Evolutionary conservation across 129 eudicot species (phyloP).

Genomic region (Oenanthe sinensis): DNA sequence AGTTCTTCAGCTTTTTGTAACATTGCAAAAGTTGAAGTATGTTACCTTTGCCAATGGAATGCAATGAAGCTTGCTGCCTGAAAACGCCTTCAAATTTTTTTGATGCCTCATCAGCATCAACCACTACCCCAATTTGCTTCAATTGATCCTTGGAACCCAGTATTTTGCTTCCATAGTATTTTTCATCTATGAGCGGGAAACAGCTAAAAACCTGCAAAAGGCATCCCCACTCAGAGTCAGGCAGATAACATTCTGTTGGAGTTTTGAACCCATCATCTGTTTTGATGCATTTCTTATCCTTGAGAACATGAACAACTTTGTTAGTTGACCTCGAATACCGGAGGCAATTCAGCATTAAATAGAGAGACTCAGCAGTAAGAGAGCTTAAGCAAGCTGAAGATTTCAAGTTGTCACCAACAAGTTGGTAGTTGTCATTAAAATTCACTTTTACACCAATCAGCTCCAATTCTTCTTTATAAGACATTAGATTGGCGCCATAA

Average conservation of each 20-base stretch:
- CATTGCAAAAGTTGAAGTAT: conserved; percentile 22
- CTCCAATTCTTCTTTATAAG: conserved; percentile 28
- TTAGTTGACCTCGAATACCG: neutral
- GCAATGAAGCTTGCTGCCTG: conserved; percentile 28
- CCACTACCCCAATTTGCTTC: conserved; percentile 35
- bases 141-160: conserved; percentile 17
- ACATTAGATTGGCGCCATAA: conserved; percentile 29
- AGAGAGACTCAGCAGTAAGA: conserved; percentile 20
- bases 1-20: conserved; percentile 19
- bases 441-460: conserved; percentile 32
- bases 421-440: conserved; percentile 23
- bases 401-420: conserved; percentile 34
- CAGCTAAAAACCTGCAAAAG: conserved; percentile 33
- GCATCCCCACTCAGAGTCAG: conserved; percentile 43
- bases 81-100: conserved; percentile 29
- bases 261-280: conserved; percentile 37
- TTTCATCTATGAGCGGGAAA: conserved; percentile 34
- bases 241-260: conserved; percentile 39
- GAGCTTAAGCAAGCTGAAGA: conserved; percentile 11
- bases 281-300: conserved; percentile 24
- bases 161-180: conserved; percentile 28
- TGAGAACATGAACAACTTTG: neutral
- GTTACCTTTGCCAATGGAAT: conserved; percentile 25
- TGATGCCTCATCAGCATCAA: conserved; percentile 26
- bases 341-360: conserved; percentile 26